Evolutionary conservation across 768 basidiomycete species (phyloP).

Genomic region (Russula griseocarnosa): DNA sequence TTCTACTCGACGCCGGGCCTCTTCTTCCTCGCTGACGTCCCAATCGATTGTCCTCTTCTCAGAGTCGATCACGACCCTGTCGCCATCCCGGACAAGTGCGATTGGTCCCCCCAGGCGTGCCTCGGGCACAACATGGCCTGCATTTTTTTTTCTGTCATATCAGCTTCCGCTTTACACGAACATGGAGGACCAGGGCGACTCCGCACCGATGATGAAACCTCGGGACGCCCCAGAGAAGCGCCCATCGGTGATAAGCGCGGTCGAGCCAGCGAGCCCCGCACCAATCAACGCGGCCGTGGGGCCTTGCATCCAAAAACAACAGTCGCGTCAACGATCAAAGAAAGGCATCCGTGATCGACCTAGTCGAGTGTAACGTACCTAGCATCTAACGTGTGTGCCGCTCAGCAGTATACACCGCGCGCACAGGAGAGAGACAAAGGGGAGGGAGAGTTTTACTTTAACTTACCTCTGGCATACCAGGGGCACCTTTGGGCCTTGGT

Average conservation of each 20-base stretch:
- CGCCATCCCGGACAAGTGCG: slow-evolving; percentile 80
- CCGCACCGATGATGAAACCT: slow-evolving; percentile 56
- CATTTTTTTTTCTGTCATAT: neutral
- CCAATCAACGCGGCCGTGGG: slow-evolving; percentile 84
- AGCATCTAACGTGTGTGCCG: slow-evolving; percentile 39
- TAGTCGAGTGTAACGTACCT: slow-evolving; percentile 33
- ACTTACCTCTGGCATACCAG: slow-evolving; percentile 80
- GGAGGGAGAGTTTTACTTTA: neutral
- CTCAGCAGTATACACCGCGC: neutral
- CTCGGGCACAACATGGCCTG: slow-evolving; percentile 60
- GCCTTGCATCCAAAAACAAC: slow-evolving; percentile 37
- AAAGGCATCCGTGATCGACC: neutral
- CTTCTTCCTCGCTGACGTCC: slow-evolving; percentile 65
- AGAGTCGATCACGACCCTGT: slow-evolving; percentile 71
- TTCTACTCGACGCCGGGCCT: slow-evolving; percentile 52
- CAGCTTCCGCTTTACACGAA: neutral
- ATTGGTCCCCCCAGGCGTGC: slow-evolving; percentile 83
- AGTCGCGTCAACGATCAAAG: neutral
- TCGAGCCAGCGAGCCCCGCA: slow-evolving; percentile 72
- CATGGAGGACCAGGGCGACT: neutral
- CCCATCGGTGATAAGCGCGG: slow-evolving; percentile 84
- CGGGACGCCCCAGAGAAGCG: slow-evolving; percentile 82
- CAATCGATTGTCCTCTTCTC: slow-evolving; percentile 63
- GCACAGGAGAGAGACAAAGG: neutral
- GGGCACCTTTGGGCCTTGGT: slow-evolving; percentile 91